Evolutionary conservation across 1,139 yeast species (phyloP).

Genomic region (Scheffersomyces titani): DNA sequence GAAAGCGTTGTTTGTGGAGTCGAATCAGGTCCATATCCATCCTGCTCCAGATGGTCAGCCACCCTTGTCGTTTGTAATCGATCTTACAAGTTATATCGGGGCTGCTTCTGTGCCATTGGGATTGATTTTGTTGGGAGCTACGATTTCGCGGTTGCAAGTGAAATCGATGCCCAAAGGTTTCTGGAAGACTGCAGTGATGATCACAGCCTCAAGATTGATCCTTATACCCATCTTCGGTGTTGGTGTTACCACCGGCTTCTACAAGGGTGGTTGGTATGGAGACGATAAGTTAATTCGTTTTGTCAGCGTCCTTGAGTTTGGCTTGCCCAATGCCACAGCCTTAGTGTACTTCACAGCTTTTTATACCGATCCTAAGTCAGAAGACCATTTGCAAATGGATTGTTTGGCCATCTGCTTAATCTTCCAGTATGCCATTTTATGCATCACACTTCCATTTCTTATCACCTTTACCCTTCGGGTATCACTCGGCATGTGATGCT

Average conservation of each 20-base stretch:
- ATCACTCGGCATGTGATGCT: slow-evolving; percentile 27
- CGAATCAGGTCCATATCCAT: slow-evolving; percentile 32
- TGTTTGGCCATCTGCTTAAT: slow-evolving; percentile 75
- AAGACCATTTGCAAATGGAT: slow-evolving; percentile 75
- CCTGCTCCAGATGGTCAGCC: slow-evolving; percentile 85
- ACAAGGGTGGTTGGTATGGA: slow-evolving; percentile 48
- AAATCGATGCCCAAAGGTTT: slow-evolving; percentile 64
- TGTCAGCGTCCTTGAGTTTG: slow-evolving; percentile 73
- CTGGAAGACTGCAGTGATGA: slow-evolving; percentile 57
- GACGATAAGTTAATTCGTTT: slow-evolving; percentile 57
- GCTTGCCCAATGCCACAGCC: slow-evolving; percentile 85
- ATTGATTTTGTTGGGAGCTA: slow-evolving; percentile 77
- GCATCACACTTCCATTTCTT: slow-evolving; percentile 64
- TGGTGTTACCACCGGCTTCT: slow-evolving; percentile 44
- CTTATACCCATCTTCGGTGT: slow-evolving; percentile 48
- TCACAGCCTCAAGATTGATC: slow-evolving; percentile 36
- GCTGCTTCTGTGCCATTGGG: slow-evolving; percentile 91
- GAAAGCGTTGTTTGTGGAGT: slow-evolving; percentile 68
- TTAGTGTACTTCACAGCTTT: slow-evolving; percentile 83
- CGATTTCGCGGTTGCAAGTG: slow-evolving; percentile 71
- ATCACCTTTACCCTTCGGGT: slow-evolving; percentile 58
- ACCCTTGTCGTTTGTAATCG: slow-evolving; percentile 81
- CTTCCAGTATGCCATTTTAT: slow-evolving; percentile 63
- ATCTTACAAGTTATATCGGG: slow-evolving; percentile 75
- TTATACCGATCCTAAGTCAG: slow-evolving; percentile 65